Base-by-base conservation (phyloP, 495 filamentous ascomycete genomes). In the Aspergillus biplanus region DNA sequence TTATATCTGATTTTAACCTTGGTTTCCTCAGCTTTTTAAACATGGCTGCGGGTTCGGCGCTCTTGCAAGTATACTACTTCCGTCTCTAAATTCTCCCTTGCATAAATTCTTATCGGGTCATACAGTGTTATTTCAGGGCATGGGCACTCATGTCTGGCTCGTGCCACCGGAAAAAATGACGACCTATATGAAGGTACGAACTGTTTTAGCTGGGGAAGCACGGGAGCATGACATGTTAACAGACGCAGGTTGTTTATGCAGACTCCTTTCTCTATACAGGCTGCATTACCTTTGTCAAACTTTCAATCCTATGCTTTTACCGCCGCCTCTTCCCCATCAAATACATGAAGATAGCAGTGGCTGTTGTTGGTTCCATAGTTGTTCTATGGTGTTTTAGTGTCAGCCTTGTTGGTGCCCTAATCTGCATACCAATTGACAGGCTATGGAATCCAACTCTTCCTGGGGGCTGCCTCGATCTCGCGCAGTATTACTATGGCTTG, bases 301-400 rank as follows among this genome's bases (percentile, higher is more conserved):
- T 73, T 8, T 81, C 80, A 0, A 79, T 82, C 39, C 57, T 82
- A 33, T 62, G 71, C 5, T 67, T 82, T 15, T 75, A 78, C 56
- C 65, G 63, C 16, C 76, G 76, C 0, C 42, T 81, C 2, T 79
- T 82, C 47, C 61, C 67, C 0, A 66, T 56, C 15, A 67, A 64
- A 42, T 35, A 58, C 9, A 69, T 78, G 67, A 65, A 64, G 12
- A 18, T 66, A 13, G 70, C 64, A 7, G 61, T 69, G 49, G 66
- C 71, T 18, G n/a, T 69, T 1, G 64, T 78, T 56, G 66, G 53
- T 7, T 58, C 60, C 7, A 42, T 76, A 13, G 65, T 75, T 32
- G 58, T 71, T 32, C 52, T 72, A 9, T 79, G 78, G 77, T 52
- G 62, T 2, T 27, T 80, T 16, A 62, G 65, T 8, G 67, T 70